phyloP scores from a whole-genome alignment of 1,284 basidiomycete genomes.

The Austroboletus olivaceoglutinosus region DNA sequence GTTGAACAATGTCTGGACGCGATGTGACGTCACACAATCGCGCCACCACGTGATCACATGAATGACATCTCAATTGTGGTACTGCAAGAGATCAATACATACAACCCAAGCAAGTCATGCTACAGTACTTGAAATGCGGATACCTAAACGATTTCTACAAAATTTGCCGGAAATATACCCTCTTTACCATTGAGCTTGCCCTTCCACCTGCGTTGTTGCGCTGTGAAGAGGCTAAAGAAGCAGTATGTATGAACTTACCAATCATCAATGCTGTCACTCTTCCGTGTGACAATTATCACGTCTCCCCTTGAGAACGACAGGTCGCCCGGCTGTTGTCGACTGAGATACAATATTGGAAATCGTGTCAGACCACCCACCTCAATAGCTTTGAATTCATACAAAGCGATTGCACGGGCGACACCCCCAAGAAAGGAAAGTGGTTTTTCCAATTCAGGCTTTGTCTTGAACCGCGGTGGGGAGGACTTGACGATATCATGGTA shows the following conservation, averaged over 20 bases:
- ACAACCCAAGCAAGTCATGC: slow-evolving; percentile 2
- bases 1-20: not conserved
- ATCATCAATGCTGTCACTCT: slow-evolving; percentile 73
- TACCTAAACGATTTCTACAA: slow-evolving; percentile 52
- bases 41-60: not conserved
- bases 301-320: slow-evolving; percentile 84
- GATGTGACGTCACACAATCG: not conserved
- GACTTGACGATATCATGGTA: slow-evolving; percentile 3
- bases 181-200: slow-evolving; percentile 48
- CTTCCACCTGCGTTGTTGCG: slow-evolving; percentile 60
- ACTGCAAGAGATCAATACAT: not conserved
- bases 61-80: not conserved
- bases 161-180: slow-evolving; percentile 65
- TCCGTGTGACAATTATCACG: slow-evolving; percentile 72
- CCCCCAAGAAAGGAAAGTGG: slow-evolving; percentile 55
- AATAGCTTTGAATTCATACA: slow-evolving; percentile 74
- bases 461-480: slow-evolving; percentile 37
- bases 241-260: slow-evolving; percentile 50
- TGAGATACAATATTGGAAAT: slow-evolving; percentile 5
- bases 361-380: slow-evolving; percentile 46
- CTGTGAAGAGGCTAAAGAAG: slow-evolving; percentile 1
- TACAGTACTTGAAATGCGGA: not conserved
- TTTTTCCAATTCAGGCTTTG: slow-evolving; percentile 49
- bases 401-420: slow-evolving; percentile 72
- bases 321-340: slow-evolving; percentile 60